Conservation (phyloP, 2,329 filamentous ascomycete species). For the Cadophora sp. region DNA sequence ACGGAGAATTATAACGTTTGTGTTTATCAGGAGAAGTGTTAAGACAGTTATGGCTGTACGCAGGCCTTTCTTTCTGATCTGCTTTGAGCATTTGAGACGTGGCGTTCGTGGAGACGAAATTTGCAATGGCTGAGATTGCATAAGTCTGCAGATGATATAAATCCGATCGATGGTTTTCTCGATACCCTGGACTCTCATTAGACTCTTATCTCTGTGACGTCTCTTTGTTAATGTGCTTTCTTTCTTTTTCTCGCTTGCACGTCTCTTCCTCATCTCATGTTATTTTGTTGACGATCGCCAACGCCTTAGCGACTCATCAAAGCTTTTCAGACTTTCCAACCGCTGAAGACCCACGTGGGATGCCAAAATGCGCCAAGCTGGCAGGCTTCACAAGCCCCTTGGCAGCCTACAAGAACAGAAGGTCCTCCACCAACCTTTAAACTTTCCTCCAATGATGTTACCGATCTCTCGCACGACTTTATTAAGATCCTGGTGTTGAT, state of each 20-base stretch:
- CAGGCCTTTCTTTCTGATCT: background rate
- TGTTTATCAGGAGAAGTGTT: background rate
- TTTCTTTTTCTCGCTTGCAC: background rate
- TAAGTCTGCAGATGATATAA: background rate
- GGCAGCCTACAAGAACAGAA: slow-evolving; percentile 4
- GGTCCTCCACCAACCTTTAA: background rate
- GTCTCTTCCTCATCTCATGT: background rate
- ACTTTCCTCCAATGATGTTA: slow-evolving; percentile 8
- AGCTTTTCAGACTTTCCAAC: background rate
- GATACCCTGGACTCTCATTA: background rate
- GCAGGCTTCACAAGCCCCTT: slow-evolving; percentile 4
- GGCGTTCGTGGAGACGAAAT: background rate
- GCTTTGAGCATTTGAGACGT: background rate
- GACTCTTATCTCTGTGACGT: background rate
- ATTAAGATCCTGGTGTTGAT: background rate
- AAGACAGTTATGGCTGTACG: background rate
- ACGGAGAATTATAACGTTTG: background rate
- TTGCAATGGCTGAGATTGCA: background rate
- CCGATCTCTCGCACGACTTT: background rate
- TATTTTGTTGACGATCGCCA: background rate
- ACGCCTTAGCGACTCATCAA: background rate
- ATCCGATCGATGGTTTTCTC: background rate
- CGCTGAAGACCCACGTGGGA: background rate
- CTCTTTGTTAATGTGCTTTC: background rate
- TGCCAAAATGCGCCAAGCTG: slow-evolving; percentile 10